Percentiles rank a stretch among this genome's conserved stretches.
Conservation (phyloP, 176 grass and related monocot genomes). For the Oryza brachyantha region DNA sequence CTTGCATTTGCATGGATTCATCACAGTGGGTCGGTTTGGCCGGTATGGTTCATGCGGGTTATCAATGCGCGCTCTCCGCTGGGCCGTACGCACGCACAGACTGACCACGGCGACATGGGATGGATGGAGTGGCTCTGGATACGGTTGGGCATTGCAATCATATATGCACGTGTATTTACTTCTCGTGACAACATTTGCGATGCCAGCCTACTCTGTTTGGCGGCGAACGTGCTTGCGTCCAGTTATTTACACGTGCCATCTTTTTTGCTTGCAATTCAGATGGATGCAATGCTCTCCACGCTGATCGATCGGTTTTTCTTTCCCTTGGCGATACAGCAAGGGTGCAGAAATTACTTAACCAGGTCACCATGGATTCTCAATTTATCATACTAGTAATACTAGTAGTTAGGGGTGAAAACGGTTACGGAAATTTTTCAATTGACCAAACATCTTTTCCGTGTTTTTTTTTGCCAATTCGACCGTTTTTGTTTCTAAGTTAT, state of each 20-base stretch:
- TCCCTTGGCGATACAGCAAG: not conserved
- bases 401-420: too few relatives aligned
- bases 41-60: conserved; percentile 30
- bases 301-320: not conserved
- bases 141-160: conserved; percentile 17
- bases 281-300: not conserved
- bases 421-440: too few relatives aligned
- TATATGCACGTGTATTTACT: conserved; percentile 8
- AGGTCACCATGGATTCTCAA: not conserved
- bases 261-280: not conserved
- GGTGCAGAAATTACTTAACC: not conserved
- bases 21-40: not conserved
- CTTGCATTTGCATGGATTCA: not conserved
- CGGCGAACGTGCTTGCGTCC: not conserved
- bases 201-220: conserved; percentile 14
- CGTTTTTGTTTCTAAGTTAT: too few relatives aligned
- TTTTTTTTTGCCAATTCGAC: too few relatives aligned
- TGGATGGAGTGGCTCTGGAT: not conserved
- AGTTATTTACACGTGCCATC: too few relatives aligned
- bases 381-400: too few relatives aligned
- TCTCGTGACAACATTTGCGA: conserved; percentile 49
- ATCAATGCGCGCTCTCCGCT: conserved; percentile 40
- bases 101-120: not conserved
- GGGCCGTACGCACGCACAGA: not conserved
- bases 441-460: too few relatives aligned